A percentile compares a stretch with the other conserved stretches of the same genome.
Conservation (phyloP, 2,329 filamentous ascomycete species). For the Fusarium chaquense region DNA sequence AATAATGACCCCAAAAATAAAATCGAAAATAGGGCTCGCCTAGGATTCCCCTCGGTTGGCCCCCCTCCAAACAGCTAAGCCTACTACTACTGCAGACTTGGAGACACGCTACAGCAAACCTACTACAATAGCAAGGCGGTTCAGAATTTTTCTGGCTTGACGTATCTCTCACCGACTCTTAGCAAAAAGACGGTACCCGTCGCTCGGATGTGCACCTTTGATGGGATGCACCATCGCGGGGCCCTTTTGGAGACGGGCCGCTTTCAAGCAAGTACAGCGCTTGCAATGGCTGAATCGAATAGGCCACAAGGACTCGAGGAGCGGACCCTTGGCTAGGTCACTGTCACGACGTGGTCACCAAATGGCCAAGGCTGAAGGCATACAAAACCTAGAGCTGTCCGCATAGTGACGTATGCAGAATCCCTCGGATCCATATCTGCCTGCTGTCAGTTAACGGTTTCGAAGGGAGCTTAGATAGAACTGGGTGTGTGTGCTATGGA, state of each 20-base stretch:
- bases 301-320: conserved; percentile 14
- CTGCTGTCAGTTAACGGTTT: conserved; percentile 17
- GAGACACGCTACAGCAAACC: conserved; percentile 30
- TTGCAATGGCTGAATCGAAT: conserved; percentile 16
- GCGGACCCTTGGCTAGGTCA: conserved; percentile 23
- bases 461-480: neutral
- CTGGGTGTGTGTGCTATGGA: conserved; percentile 7
- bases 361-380: conserved; percentile 37
- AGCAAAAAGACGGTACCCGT: conserved; percentile 34
- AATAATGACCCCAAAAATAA: conserved; percentile 38
- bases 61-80: conserved; percentile 31
- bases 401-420: conserved; percentile 45
- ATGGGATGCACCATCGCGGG: conserved; percentile 39
- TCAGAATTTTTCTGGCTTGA: conserved; percentile 16
- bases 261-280: conserved; percentile 24
- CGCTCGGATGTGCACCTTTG: conserved; percentile 42
- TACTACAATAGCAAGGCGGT: conserved; percentile 39
- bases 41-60: conserved; percentile 40
- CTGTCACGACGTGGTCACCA: conserved; percentile 43
- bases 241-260: conserved; percentile 37
- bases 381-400: conserved; percentile 34
- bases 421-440: conserved; percentile 29
- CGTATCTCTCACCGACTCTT: conserved; percentile 45
- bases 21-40: conserved; percentile 44
- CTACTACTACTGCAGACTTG: conserved; percentile 33